Evolutionary conservation across 2,329 filamentous ascomycete species (phyloP), one percentile per base, ranked within the genome.

Genomic region (Fusarium hostae): DNA sequence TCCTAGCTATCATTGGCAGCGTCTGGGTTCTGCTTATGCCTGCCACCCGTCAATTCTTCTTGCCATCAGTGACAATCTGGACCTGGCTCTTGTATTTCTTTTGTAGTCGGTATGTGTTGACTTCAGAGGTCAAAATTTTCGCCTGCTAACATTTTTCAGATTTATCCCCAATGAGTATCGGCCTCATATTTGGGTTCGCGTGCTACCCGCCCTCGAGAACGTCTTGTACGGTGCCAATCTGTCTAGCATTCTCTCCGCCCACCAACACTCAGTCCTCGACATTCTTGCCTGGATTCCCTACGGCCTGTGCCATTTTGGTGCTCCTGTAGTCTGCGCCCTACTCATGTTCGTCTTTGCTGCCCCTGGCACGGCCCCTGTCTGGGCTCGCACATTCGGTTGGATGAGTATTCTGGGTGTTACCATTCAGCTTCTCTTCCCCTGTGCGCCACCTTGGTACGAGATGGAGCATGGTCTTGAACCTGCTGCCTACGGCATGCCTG

Each of bases 381-480:
- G 95, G 79, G 94, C 94, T 20, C 91, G 92, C 75, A 90, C 92
- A 55, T 97, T 98, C 76, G 95, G 95, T 65, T 98, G 95, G 87
- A 92, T 98, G 89, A 96, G 94, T 83, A 89, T 97, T 71, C 85
- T 91, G 16, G 95, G 94, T 58, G 95, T 98, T 62, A 89, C 91
- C 35, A 95, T 97, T 72, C 95, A 98, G 83, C 87, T 98, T 59
- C 82, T 94, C 69, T 97, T 98, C 82, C 95, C 95, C 3, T 98
- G 95, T 85, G 96, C 95, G 28, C 94, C 95, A 30, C 95, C 95
- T 3, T 98, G 95, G 95, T 98, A 98, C 79, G 95, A 98, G 86
- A 97, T 96, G 81, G 87, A 93, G 77, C 94, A 97, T 80, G 95
- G 95, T 20, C 85, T 98, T 56, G 94, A 94, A 34, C 95, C 95